phyloP scores from a whole-genome alignment of 2,329 filamentous ascomycete genomes.

The Pezicula neosporulosa region DNA sequence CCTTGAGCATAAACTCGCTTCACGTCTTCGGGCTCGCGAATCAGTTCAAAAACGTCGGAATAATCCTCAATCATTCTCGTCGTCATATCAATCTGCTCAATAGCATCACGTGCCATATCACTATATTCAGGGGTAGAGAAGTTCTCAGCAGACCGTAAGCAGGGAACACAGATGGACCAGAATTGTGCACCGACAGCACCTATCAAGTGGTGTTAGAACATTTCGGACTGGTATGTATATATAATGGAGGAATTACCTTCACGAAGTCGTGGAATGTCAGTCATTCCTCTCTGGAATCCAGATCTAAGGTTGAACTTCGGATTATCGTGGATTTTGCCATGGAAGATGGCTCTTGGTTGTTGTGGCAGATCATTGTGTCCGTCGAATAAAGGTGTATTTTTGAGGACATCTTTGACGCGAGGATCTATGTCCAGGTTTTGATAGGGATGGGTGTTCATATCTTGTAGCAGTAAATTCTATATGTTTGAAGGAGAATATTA shows the following conservation, averaged over 20 bases:
- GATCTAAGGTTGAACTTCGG: conserved; percentile 29
- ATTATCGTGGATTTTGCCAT: conserved; percentile 14
- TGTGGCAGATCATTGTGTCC: conserved; percentile 28
- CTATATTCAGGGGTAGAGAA: conserved; percentile 20
- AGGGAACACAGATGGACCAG: conserved; percentile 24
- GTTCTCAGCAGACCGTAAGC: conserved; percentile 22
- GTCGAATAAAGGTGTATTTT: conserved; percentile 24
- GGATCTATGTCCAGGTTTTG: background rate
- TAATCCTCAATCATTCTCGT: conserved; percentile 37
- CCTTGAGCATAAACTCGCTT: conserved; percentile 26
- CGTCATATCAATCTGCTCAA: conserved; percentile 55
- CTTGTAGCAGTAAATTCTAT: no score
- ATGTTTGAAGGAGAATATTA: no score
- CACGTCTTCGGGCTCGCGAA: conserved; percentile 10
- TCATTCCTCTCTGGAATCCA: conserved; percentile 28
- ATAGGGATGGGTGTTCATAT: background rate
- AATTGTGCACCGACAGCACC: conserved; percentile 25
- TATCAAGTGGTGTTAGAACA: conserved; percentile 7
- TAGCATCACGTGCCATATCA: conserved; percentile 43
- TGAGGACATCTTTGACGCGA: conserved; percentile 13
- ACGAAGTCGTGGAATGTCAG: conserved; percentile 18
- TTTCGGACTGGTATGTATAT: background rate
- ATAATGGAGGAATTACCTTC: conserved; percentile 13
- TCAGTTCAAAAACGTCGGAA: conserved; percentile 4
- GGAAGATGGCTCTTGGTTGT: conserved; percentile 18